A percentile compares a stretch with the other conserved stretches of the same genome.
These are phyloP conservation scores for Scorias spongiosa DNA, from an alignment of 2,329 filamentous ascomycete genomes.

Conservation along the genomic window DNA sequence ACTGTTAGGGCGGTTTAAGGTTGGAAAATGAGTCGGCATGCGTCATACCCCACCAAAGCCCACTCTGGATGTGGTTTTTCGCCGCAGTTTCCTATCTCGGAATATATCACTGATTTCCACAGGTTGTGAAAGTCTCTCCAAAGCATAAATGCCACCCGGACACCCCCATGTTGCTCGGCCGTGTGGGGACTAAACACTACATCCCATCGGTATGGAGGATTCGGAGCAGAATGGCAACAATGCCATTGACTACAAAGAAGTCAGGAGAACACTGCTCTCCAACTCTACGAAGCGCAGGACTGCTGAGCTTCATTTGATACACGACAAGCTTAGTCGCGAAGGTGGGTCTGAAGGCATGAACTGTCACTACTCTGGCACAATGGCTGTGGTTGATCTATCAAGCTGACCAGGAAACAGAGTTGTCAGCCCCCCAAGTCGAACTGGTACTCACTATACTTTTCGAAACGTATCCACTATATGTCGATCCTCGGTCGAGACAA, in stretches of 20 bases:
- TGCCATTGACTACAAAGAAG: slow-evolving; percentile 3
- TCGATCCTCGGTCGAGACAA: slow-evolving; percentile 68
- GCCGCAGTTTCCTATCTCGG: not conserved
- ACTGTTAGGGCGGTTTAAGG: slow-evolving; percentile 9
- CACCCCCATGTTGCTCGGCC: too few species aligned
- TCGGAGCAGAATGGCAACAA: slow-evolving; percentile 10
- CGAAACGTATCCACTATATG: slow-evolving; percentile 73
- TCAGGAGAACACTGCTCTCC: slow-evolving; percentile 28
- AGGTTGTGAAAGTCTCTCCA: not conserved
- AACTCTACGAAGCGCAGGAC: slow-evolving; percentile 34
- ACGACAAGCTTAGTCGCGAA: slow-evolving; percentile 28
- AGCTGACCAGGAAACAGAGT: slow-evolving; percentile 1
- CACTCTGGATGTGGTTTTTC: not conserved
- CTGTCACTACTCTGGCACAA: too few species aligned
- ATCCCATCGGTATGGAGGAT: slow-evolving; percentile 8
- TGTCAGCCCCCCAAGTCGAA: slow-evolving; percentile 10
- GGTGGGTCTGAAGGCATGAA: slow-evolving; percentile 19
- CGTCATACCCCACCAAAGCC: not conserved
- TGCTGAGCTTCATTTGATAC: slow-evolving; percentile 28
- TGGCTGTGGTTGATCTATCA: too few species aligned
- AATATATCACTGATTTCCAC: not conserved
- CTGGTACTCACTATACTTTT: slow-evolving; percentile 54
- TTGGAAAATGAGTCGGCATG: not conserved
- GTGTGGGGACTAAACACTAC: too few species aligned
- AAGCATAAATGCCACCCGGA: not conserved